phyloP scores from a whole-genome alignment of 2,329 filamentous ascomycete species.

The Metarhizium guizhouense region DNA sequence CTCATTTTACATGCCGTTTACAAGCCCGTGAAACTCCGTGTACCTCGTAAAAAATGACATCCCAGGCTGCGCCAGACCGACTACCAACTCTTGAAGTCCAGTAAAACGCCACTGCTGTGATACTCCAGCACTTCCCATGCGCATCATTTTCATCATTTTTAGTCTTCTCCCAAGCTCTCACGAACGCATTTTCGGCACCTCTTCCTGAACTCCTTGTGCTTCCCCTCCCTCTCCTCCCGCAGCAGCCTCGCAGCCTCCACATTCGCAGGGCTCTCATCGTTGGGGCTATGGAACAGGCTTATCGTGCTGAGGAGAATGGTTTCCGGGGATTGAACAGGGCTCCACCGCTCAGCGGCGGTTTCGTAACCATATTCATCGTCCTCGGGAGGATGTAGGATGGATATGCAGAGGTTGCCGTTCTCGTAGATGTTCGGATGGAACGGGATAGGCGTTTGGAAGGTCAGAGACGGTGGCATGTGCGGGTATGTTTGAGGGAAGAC shows the following conservation, averaged over 20 bases:
- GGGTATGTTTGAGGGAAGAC: slow-evolving; percentile 82
- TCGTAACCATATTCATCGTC: slow-evolving; percentile 95
- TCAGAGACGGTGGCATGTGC: slow-evolving; percentile 77
- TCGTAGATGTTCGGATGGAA: slow-evolving; percentile 95
- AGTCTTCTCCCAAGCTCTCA: slow-evolving; percentile 71
- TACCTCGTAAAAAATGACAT: not conserved
- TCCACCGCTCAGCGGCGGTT: slow-evolving; percentile 82
- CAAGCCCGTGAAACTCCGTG: not conserved
- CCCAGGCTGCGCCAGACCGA: not conserved
- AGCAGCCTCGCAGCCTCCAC: slow-evolving; percentile 85
- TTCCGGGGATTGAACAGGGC: slow-evolving; percentile 88
- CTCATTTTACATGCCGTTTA: not conserved
- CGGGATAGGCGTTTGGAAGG: slow-evolving; percentile 71
- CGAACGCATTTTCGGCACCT: slow-evolving; percentile 70
- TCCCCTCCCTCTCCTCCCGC: slow-evolving; percentile 62
- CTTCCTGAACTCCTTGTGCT: slow-evolving; percentile 64
- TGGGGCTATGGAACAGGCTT: slow-evolving; percentile 83
- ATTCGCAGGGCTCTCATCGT: slow-evolving; percentile 93
- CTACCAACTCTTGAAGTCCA: not conserved
- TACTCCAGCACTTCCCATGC: not conserved
- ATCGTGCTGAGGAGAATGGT: slow-evolving; percentile 90
- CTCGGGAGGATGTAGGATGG: slow-evolving; percentile 89
- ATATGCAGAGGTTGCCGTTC: slow-evolving; percentile 86
- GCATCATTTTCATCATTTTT: not conserved
- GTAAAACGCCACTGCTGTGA: not conserved